Conservation (phyloP, 306 rosid genomes). For the Trifolium fragiferum region DNA sequence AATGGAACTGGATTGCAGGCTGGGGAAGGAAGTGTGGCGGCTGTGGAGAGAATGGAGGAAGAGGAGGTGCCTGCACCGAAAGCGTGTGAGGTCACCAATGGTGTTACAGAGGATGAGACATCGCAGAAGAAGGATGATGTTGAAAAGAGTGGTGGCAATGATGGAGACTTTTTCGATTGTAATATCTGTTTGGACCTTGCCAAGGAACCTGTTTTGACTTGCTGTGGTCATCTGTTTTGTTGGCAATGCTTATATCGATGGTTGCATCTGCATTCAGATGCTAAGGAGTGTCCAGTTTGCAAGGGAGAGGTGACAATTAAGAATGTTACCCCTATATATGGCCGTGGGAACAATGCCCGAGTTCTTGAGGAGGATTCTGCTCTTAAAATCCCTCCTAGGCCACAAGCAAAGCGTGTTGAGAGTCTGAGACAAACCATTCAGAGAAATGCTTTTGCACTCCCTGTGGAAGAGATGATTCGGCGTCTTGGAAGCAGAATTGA, state of each 20-base stretch:
- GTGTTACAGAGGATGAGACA: conserved; percentile 58
- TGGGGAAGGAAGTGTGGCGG: conserved; percentile 89
- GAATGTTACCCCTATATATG: conserved; percentile 87
- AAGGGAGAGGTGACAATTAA: conserved; percentile 87
- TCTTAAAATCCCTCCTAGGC: conserved; percentile 79
- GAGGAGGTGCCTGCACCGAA: conserved; percentile 54
- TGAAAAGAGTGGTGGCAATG: conserved; percentile 67
- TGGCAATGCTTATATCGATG: conserved; percentile 93
- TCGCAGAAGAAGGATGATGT: conserved; percentile 65
- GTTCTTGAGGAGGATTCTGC: conserved; percentile 69
- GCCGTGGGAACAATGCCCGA: conserved; percentile 63
- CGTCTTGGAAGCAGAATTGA: conserved; percentile 85
- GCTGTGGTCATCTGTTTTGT: conserved; percentile 96
- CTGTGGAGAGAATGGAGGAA: conserved; percentile 68
- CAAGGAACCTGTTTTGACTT: conserved; percentile 92
- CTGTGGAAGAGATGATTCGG: conserved; percentile 89
- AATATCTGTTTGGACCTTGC: conserved; percentile 92
- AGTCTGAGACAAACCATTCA: conserved; percentile 86
- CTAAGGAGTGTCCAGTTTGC: conserved; percentile 94
- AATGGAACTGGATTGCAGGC: conserved; percentile 65
- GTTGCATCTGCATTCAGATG: conserved; percentile 85
- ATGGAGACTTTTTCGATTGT: conserved; percentile 93
- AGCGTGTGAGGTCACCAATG: conserved; percentile 72
- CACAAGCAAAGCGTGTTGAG: conserved; percentile 86
- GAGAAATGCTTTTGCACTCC: conserved; percentile 65